Evolutionary conservation across 805 yeast species (phyloP).

Genomic region (Pichia membranifaciens): DNA sequence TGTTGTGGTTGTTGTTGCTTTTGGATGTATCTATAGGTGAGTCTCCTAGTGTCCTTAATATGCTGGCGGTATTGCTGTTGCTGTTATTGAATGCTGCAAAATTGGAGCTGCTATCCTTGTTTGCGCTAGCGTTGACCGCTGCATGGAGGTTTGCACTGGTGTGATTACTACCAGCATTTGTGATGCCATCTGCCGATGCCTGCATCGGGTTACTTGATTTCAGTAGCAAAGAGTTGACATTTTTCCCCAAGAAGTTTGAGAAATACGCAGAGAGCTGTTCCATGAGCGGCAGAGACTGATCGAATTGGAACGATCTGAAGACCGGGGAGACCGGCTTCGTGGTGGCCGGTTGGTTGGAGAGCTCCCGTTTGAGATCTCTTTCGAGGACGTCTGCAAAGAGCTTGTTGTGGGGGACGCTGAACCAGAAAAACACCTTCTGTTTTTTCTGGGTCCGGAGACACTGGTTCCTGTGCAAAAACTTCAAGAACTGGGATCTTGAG

Average conservation of each 20-base stretch:
- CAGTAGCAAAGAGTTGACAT: slow-evolving; percentile 10
- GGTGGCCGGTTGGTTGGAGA: slow-evolving; percentile 54
- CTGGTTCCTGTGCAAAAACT: slow-evolving; percentile 75
- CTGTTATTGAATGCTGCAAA: no score
- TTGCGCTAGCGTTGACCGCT: neutral
- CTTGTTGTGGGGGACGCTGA: slow-evolving; percentile 89
- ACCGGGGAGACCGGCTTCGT: slow-evolving; percentile 74
- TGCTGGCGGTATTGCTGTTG: no score
- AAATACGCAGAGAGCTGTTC: slow-evolving; percentile 43
- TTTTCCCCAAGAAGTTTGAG: slow-evolving; percentile 13
- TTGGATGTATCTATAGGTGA: no score
- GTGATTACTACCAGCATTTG: neutral
- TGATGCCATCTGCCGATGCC: neutral
- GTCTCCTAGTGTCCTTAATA: no score
- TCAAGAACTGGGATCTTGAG: slow-evolving; percentile 79
- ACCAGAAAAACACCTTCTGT: slow-evolving; percentile 96
- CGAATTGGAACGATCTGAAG: slow-evolving; percentile 67
- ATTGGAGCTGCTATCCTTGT: no score
- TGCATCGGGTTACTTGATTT: slow-evolving; percentile 1
- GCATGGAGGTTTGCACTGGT: no score
- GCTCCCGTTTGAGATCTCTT: slow-evolving; percentile 81
- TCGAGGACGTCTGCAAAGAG: slow-evolving; percentile 90
- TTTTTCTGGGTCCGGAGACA: slow-evolving; percentile 93
- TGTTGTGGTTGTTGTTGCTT: neutral
- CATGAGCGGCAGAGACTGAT: slow-evolving; percentile 41